Conservation (phyloP, 2,329 filamentous ascomycete species). For the Monosporascus sp. region DNA sequence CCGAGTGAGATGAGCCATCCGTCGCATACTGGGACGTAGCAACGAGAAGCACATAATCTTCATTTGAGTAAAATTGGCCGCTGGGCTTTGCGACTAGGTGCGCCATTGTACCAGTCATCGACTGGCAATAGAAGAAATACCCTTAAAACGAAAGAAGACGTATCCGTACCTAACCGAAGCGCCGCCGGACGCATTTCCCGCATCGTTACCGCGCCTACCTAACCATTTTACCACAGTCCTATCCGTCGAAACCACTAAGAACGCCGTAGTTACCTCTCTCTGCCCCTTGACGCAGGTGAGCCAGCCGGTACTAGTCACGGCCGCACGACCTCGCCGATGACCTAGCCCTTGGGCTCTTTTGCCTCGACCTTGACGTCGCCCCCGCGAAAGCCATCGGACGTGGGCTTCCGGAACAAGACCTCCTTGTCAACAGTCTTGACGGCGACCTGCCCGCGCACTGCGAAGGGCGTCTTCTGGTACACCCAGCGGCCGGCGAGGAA, state of each 20-base stretch:
- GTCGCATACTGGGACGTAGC: too few species aligned
- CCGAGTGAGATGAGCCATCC: too few species aligned
- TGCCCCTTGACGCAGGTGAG: slow-evolving; percentile 12
- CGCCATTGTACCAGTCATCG: neutral
- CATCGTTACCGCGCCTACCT: too few species aligned
- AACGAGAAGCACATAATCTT: too few species aligned
- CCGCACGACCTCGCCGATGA: slow-evolving; percentile 18
- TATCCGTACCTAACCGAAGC: neutral
- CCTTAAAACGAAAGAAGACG: neutral
- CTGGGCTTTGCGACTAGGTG: neutral
- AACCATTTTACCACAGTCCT: too few species aligned
- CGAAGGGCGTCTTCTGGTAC: slow-evolving; percentile 28
- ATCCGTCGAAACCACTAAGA: too few species aligned
- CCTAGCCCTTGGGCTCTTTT: slow-evolving; percentile 23
- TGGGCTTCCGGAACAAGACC: slow-evolving; percentile 18
- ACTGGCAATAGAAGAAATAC: neutral
- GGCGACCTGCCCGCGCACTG: slow-evolving; percentile 9
- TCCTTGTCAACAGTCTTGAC: slow-evolving; percentile 9
- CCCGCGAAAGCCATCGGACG: slow-evolving; percentile 2
- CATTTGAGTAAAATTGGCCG: too few species aligned
- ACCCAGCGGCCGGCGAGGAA: slow-evolving; percentile 47
- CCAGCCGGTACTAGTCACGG: slow-evolving; percentile 13
- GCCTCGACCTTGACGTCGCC: slow-evolving; percentile 18
- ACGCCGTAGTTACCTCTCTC: too few species aligned
- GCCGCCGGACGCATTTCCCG: too few species aligned